These are phyloP conservation scores for Podaxis sp. DNA, from an alignment of 768 basidiomycete species.

Conservation along the genomic window DNA sequence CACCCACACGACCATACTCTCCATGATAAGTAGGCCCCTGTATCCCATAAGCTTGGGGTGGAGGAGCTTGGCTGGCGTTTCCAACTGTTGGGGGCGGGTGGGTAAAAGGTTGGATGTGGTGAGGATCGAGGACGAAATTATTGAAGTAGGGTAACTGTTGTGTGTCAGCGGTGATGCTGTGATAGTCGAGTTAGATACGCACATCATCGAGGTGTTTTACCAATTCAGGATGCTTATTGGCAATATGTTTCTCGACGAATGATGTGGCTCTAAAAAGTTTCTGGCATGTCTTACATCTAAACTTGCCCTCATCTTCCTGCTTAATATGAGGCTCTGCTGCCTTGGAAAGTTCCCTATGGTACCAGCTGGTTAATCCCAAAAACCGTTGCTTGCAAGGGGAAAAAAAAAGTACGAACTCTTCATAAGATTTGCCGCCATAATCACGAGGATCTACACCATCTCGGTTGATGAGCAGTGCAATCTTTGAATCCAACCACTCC, in stretches of 20 bases:
- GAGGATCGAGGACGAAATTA: constrained; percentile 94
- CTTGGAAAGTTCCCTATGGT: constrained; percentile 71
- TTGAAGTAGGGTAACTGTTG: constrained; percentile 84
- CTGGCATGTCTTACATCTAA: constrained; percentile 92
- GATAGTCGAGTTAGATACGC: constrained; percentile 4
- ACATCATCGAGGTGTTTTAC: constrained; percentile 85
- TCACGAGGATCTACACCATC: constrained; percentile 80
- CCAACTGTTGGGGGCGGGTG: constrained; percentile 69
- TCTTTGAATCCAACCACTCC: constrained; percentile 83
- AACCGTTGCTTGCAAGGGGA: neutral
- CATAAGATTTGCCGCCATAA: constrained; percentile 85
- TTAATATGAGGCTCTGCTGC: constrained; percentile 79
- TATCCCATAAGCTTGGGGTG: constrained; percentile 83
- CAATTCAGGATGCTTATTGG: constrained; percentile 88
- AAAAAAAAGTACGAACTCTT: constrained; percentile 57
- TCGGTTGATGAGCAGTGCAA: constrained; percentile 75
- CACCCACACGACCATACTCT: constrained; percentile 28
- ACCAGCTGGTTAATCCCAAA: constrained; percentile 3
- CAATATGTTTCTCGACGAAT: constrained; percentile 97
- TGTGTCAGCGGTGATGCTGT: constrained; percentile 3
- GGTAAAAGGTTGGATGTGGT: constrained; percentile 81
- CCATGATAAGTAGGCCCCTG: constrained; percentile 50
- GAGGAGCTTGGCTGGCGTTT: constrained; percentile 64
- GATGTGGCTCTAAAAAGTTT: constrained; percentile 97
- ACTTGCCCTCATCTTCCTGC: constrained; percentile 96